phyloP scores from a whole-genome alignment of 169 alveolate species.

The Cryptosporidium ryanae region DNA sequence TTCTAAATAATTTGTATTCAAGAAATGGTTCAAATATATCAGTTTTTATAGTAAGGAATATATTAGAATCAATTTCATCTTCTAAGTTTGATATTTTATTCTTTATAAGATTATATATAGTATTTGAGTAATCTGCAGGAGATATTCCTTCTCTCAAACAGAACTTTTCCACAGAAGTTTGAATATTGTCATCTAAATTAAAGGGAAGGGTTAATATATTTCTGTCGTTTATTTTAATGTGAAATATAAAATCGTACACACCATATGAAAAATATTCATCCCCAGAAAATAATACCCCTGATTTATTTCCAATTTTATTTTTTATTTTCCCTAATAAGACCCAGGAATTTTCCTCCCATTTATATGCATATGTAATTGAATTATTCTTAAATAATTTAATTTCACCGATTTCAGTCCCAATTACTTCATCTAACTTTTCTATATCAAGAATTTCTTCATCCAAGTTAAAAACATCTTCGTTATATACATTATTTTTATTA shows the following conservation, averaged over 20 bases:
- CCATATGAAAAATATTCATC: slow-evolving; percentile 35
- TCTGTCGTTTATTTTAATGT: not conserved
- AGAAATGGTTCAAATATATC: slow-evolving; percentile 13
- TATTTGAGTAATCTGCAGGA: not conserved
- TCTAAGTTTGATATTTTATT: not conserved
- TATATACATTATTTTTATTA: not conserved
- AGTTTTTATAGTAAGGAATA: not conserved
- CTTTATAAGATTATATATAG: slow-evolving; percentile 17
- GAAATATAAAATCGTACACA: slow-evolving; percentile 10
- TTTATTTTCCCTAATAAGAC: slow-evolving; percentile 8
- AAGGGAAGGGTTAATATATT: slow-evolving; percentile 3
- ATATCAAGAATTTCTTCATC: slow-evolving; percentile 13
- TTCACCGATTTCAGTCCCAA: slow-evolving; percentile 2
- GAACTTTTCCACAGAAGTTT: slow-evolving; percentile 28
- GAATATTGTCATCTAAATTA: slow-evolving; percentile 35
- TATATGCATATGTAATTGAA: slow-evolving; percentile 2
- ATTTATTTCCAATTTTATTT: not conserved
- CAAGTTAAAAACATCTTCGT: not conserved
- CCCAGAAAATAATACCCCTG: slow-evolving; percentile 9
- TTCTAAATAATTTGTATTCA: slow-evolving; percentile 27
- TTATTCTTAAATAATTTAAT: slow-evolving; percentile 8
- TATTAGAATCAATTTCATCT: not conserved
- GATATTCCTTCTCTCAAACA: slow-evolving; percentile 51
- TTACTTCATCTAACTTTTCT: not conserved
- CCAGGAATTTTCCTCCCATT: slow-evolving; percentile 24